phyloP scores from a whole-genome alignment of 139 green algal genomes.

The Medakamo hakoo region DNA sequence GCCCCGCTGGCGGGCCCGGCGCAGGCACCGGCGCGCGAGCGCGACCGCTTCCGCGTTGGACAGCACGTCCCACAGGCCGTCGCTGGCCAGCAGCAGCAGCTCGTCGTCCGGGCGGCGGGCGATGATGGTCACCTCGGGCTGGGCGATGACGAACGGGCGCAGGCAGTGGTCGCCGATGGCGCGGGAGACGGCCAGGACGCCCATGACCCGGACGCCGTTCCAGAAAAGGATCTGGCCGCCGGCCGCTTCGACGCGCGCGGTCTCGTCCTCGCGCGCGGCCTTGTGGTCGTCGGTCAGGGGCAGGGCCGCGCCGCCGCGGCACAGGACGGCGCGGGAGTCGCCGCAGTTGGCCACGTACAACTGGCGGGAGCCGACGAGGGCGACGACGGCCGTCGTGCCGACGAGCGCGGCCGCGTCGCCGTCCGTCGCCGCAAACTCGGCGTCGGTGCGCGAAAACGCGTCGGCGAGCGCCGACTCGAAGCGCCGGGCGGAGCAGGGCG shows the following conservation, averaged over 20 bases:
- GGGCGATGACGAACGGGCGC: constrained; percentile 39
- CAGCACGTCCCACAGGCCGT: constrained; percentile 64
- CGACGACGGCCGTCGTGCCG: constrained; percentile 71
- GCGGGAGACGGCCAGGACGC: constrained; percentile 49
- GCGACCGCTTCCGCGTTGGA: constrained; percentile 50
- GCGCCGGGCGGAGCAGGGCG: constrained; percentile 10
- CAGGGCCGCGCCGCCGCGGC: constrained; percentile 27
- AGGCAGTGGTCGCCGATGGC: constrained; percentile 53
- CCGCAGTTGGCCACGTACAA: constrained; percentile 69
- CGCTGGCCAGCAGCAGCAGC: constrained; percentile 51
- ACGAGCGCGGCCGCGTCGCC: constrained; percentile 35
- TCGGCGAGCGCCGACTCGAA: constrained; percentile 28
- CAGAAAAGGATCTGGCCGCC: constrained; percentile 58
- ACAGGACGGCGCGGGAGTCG: constrained; percentile 65
- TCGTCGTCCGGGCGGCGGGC: constrained; percentile 27
- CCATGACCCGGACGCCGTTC: constrained; percentile 59
- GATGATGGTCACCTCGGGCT: constrained; percentile 50
- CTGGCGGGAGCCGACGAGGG: constrained; percentile 37
- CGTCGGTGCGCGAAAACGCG: constrained; percentile 35
- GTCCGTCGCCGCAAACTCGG: constrained; percentile 34
- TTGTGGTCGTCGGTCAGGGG: constrained; percentile 59
- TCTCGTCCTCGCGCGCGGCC: constrained; percentile 52
- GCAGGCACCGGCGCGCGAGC: constrained; percentile 40
- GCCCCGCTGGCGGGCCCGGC: constrained; percentile 15
- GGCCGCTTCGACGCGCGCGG: constrained; percentile 41